Conservation (phyloP, 257 asterid species). For the Craterostigma plantagineum region DNA sequence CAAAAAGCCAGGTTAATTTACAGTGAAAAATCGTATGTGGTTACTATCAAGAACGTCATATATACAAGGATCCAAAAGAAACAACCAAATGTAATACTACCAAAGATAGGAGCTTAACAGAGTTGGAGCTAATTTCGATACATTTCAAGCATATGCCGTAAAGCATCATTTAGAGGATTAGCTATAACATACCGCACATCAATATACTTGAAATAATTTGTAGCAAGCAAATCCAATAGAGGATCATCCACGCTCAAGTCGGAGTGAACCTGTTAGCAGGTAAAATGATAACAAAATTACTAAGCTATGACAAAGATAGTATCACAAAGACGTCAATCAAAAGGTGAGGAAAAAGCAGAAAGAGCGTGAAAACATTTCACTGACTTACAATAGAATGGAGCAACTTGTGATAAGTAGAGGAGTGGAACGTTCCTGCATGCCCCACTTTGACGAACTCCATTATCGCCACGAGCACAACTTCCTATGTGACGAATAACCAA, state of each 20-base stretch:
- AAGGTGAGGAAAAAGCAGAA: neutral
- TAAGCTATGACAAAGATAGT: neutral
- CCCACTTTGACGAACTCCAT: slow-evolving; percentile 89
- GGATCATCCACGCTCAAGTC: slow-evolving; percentile 28
- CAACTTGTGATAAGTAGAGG: slow-evolving; percentile 59
- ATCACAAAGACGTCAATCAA: neutral
- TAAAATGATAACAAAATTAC: too few relatives aligned
- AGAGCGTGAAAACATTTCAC: neutral
- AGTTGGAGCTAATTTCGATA: neutral
- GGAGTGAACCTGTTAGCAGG: slow-evolving; percentile 39
- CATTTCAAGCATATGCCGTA: too few relatives aligned
- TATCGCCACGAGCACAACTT: slow-evolving; percentile 51
- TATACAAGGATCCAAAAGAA: too few relatives aligned
- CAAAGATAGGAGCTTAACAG: too few relatives aligned
- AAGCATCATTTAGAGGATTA: neutral
- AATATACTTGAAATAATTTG: slow-evolving; percentile 56
- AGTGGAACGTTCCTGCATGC: slow-evolving; percentile 62
- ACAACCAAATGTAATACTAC: too few relatives aligned
- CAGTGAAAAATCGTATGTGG: neutral
- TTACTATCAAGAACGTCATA: too few relatives aligned
- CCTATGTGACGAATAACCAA: slow-evolving; percentile 23
- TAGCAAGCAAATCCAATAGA: slow-evolving; percentile 35
- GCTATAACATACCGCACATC: slow-evolving; percentile 55
- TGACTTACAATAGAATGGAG: slow-evolving; percentile 43
- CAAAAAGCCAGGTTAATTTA: neutral